phyloP scores from a whole-genome alignment of 176 grass and related monocot species.

The Alopecurus myosuroides region DNA sequence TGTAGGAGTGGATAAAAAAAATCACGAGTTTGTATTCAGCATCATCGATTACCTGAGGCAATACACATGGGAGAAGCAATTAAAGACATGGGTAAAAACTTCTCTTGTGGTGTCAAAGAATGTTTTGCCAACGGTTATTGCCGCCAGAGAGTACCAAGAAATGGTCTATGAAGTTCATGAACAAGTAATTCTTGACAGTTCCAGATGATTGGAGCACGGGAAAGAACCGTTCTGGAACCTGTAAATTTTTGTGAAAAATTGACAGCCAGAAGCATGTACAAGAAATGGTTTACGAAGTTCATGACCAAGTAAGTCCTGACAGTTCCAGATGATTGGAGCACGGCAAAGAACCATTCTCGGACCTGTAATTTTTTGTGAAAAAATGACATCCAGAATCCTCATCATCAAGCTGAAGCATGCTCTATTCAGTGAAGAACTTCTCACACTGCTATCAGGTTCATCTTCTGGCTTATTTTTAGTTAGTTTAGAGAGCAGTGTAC shows the following conservation, averaged over 20 bases:
- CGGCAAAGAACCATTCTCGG: neutral
- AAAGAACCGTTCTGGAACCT: conserved; percentile 20
- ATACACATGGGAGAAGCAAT: conserved; percentile 57
- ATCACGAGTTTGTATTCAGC: conserved; percentile 42
- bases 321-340: conserved; percentile 59
- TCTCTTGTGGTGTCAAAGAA: conserved; percentile 53
- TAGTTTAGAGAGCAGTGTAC: neutral
- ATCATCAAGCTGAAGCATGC: neutral
- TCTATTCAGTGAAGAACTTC: neutral
- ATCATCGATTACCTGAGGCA: conserved; percentile 60
- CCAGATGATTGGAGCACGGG: conserved; percentile 48
- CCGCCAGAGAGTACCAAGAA: conserved; percentile 52
- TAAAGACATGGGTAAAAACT: conserved; percentile 54
- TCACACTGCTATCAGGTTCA: neutral
- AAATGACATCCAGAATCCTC: neutral
- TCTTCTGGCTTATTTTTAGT: neutral
- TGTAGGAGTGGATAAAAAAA: conserved; percentile 52
- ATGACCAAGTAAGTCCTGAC: conserved; percentile 48
- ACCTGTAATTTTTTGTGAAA: conserved; percentile 32
- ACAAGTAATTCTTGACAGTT: conserved; percentile 50
- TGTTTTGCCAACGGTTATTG: conserved; percentile 41
- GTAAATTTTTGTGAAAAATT: conserved; percentile 23
- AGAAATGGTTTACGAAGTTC: conserved; percentile 58
- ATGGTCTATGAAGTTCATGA: conserved; percentile 52
- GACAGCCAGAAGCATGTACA: neutral